Base-by-base conservation (phyloP, 2,329 filamentous ascomycete genomes). In the Pestalotiopsis sp. region DNA sequence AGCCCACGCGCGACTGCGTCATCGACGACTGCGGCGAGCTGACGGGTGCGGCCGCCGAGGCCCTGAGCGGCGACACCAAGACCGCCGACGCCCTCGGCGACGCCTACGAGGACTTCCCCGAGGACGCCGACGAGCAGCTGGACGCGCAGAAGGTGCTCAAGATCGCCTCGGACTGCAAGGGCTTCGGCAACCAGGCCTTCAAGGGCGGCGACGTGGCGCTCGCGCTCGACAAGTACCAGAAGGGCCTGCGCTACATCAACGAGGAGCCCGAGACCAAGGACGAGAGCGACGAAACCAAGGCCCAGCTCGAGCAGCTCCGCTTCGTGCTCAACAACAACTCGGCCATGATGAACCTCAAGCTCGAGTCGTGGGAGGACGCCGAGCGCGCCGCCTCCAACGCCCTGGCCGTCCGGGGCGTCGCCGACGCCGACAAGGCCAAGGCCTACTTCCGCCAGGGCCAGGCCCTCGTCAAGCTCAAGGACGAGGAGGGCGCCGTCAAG, bases 71-170 rank as follows among this genome's bases (percentile, higher is more conserved):
- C 14, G 69, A 88, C 66, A 87, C 90, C 75, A 93, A 92, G 82
- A 82, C 85, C 45, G 87, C 93, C 68, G 95, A 98, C 79, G 85
- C 88, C 66, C 93, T 93, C 14, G 96, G 96, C 72, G 96, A 99
- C 83, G 88, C 90, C 5, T 98, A 97, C 82, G 95, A 98, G 83
- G 96, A 98, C 80, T 98, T 93, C 82, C 96, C 96, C 41, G 94
- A 98, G 78, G 96, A 99, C 82, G 79, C 82, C 71, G 75, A 85
- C 71, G 84, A 87, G 62, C 82, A 89, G 67, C 87, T 94, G 71
- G 87, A 89, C 64, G 92, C 92, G 14, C 79, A 85, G 20, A 87
- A 92, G 70, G 88, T 94, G 71, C 87, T 93, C 79, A 89, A 92
- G 81, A 95, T 98, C 70, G 94, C 93, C 2, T 85, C 87, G 4